phyloP scores from a whole-genome alignment of 2,329 filamentous ascomycete species.

The Camillea tinctor region DNA sequence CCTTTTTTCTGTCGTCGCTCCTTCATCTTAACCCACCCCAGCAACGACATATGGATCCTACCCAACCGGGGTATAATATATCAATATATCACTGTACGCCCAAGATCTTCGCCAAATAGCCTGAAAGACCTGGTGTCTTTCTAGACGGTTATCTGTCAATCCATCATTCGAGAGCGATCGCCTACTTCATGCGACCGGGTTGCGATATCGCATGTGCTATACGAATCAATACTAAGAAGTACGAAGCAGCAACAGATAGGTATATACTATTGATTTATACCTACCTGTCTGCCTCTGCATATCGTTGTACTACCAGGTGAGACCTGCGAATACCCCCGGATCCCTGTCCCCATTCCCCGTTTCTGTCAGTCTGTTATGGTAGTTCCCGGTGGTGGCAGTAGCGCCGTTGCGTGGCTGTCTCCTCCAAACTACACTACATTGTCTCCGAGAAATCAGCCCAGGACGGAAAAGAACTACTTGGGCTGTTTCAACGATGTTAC shows the following conservation, averaged over 20 bases:
- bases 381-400: neutral
- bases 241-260: too few relatives aligned
- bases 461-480: neutral
- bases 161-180: neutral
- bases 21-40: neutral
- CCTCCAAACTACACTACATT: neutral
- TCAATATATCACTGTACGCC: neutral
- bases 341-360: neutral
- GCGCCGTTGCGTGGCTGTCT: neutral
- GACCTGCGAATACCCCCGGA: neutral
- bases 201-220: neutral
- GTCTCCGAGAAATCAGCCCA: neutral
- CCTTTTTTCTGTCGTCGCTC: neutral
- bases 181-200: neutral
- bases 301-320: neutral
- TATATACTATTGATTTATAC: too few relatives aligned
- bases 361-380: too few relatives aligned
- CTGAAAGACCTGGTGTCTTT: too few relatives aligned
- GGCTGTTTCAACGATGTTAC: neutral
- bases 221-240: neutral
- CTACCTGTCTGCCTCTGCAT: neutral
- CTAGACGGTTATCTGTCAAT: neutral
- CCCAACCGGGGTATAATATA: neutral
- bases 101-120: neutral
- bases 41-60: neutral